These are phyloP conservation scores for Cryptosporidium ubiquitum DNA, from an alignment of 169 alveolate species.

Conservation along the genomic window DNA sequence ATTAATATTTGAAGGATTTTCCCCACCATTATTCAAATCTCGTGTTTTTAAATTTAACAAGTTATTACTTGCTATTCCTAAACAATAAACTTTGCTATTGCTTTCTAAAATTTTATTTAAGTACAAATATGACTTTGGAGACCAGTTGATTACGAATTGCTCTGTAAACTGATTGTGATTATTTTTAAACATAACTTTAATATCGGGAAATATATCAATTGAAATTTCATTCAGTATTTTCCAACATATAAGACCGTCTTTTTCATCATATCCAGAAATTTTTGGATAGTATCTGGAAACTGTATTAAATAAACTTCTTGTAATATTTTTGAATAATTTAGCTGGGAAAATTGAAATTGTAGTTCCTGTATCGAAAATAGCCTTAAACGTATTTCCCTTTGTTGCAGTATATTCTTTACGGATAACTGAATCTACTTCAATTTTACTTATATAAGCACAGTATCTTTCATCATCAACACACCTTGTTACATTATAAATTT, in stretches of 20 bases:
- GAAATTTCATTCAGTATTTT: neutral
- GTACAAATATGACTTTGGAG: conserved; percentile 49
- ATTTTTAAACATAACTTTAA: conserved; percentile 11
- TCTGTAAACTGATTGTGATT: neutral
- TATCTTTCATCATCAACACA: conserved; percentile 54
- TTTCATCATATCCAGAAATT: conserved; percentile 20
- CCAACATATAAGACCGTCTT: conserved; percentile 63
- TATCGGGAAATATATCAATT: conserved; percentile 3
- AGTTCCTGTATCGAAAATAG: conserved; percentile 63
- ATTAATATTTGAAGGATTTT: neutral
- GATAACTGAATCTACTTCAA: neutral
- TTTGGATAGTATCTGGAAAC: conserved; percentile 22
- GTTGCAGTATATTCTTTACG: neutral
- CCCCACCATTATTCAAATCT: neutral
- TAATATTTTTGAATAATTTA: neutral
- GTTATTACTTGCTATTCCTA: conserved; percentile 61
- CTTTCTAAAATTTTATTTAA: conserved; percentile 14
- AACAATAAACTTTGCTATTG: conserved; percentile 16
- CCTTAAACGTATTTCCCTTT: neutral
- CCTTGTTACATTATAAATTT: neutral
- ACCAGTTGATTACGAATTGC: conserved; percentile 3
- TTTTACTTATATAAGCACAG: conserved; percentile 18
- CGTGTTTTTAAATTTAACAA: neutral
- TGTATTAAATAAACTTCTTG: neutral
- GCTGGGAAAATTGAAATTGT: conserved; percentile 56